These are phyloP conservation scores for Pythium volutum DNA, from an alignment of 352 stramenopile genomes.

Conservation along the genomic window DNA sequence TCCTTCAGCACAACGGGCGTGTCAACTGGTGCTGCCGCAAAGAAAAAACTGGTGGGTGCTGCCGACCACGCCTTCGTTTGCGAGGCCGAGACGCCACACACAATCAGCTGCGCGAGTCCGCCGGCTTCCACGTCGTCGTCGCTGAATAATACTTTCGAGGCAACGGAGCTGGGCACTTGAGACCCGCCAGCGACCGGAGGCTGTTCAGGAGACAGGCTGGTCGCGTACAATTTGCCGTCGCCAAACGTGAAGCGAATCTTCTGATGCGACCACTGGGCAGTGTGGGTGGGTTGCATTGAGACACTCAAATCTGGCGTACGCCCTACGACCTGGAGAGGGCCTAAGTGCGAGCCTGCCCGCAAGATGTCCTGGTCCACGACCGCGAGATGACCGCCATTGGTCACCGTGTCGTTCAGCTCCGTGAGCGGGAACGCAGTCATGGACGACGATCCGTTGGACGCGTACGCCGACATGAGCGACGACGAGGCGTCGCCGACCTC, in stretches of 20 bases:
- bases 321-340: slow-evolving; percentile 1
- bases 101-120: slow-evolving; percentile 17
- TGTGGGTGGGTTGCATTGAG: neutral
- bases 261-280: slow-evolving; percentile 6
- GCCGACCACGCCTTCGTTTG: slow-evolving; percentile 56
- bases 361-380: slow-evolving; percentile 15
- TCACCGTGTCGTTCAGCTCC: neutral
- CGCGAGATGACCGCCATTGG: neutral
- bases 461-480: slow-evolving; percentile 37
- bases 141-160: slow-evolving; percentile 18
- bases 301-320: neutral
- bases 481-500: slow-evolving; percentile 44
- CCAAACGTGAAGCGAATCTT: slow-evolving; percentile 17
- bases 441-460: neutral
- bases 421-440: slow-evolving; percentile 1
- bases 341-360: slow-evolving; percentile 1
- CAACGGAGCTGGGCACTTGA: neutral
- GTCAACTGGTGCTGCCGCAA: slow-evolving; percentile 2
- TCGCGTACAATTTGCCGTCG: slow-evolving; percentile 10
- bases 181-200: neutral
- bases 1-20: slow-evolving; percentile 33
- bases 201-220: neutral
- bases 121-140: slow-evolving; percentile 21
- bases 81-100: slow-evolving; percentile 13
- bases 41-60: slow-evolving; percentile 23